Conservation (phyloP, 2,329 filamentous ascomycete species). For the Helicocarpus griseus region DNA sequence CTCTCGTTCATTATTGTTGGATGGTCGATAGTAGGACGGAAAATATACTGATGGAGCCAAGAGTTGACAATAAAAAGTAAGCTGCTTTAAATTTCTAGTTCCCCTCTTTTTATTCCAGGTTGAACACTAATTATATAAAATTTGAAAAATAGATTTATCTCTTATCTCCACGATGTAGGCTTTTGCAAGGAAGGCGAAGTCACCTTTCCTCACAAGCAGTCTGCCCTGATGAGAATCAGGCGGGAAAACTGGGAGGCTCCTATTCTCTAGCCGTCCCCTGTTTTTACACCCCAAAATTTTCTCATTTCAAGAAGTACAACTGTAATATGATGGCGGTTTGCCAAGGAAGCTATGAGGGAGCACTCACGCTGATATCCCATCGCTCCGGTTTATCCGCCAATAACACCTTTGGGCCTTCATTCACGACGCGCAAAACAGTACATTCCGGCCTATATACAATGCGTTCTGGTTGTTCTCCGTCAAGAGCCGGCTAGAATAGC, state of each 20-base stretch:
- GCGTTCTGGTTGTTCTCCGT: too few species aligned
- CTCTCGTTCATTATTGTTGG: constrained; percentile 79
- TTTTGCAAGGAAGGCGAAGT: constrained; percentile 84
- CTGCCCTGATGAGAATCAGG: constrained; percentile 70
- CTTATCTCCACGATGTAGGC: constrained; percentile 61
- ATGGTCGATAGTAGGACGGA: constrained; percentile 70
- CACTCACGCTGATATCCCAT: too few species aligned
- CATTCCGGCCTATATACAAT: too few species aligned
- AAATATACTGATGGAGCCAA: constrained; percentile 75
- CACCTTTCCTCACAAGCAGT: constrained; percentile 83
- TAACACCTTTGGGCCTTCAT: too few species aligned
- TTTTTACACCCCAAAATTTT: neutral
- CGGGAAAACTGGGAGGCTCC: constrained; percentile 74
- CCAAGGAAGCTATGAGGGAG: too few species aligned
- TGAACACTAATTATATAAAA: too few species aligned
- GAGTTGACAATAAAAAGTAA: constrained; percentile 83
- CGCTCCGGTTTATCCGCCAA: too few species aligned
- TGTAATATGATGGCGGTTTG: too few species aligned
- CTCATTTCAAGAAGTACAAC: too few species aligned
- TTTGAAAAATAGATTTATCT: constrained; percentile 52
- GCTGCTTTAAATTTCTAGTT: constrained; percentile 21
- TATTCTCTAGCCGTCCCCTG: constrained; percentile 35
- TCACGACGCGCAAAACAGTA: too few species aligned
- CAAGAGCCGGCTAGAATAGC: too few species aligned
- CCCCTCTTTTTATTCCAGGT: neutral